Evolutionary conservation across 768 basidiomycete genomes (phyloP).

Genomic region (Melanogaster broomeanus): DNA sequence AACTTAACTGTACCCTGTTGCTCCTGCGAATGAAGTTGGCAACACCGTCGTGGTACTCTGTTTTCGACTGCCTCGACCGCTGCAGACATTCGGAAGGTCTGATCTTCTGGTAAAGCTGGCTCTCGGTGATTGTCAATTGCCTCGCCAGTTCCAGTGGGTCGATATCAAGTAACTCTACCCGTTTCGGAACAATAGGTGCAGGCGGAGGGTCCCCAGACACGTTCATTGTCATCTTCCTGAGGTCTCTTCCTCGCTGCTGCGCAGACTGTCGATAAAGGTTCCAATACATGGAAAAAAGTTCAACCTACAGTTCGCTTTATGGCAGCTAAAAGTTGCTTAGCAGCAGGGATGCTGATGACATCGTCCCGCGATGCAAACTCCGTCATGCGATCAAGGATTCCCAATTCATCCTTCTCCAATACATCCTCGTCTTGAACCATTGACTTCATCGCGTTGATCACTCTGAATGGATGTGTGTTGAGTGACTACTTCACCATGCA

Average conservation of each 20-base stretch:
- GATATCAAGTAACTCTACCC: constrained; percentile 58
- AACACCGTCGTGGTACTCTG: constrained; percentile 51
- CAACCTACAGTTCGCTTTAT: constrained; percentile 53
- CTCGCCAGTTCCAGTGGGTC: constrained; percentile 66
- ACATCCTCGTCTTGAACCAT: constrained; percentile 58
- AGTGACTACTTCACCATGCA: not conserved
- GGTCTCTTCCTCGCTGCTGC: constrained; percentile 33
- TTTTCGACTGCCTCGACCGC: constrained; percentile 49
- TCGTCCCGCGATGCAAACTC: constrained; percentile 50
- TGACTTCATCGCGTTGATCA: constrained; percentile 63
- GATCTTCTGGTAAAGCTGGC: constrained; percentile 58
- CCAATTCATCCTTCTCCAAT: constrained; percentile 54
- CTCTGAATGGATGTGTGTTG: constrained; percentile 35
- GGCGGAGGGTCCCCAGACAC: constrained; percentile 44
- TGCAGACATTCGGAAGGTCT: constrained; percentile 61
- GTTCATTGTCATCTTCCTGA: constrained; percentile 36
- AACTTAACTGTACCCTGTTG: constrained; percentile 45
- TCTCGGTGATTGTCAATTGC: constrained; percentile 68
- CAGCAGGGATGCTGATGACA: constrained; percentile 41
- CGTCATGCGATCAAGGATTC: constrained; percentile 53
- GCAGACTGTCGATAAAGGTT: not conserved
- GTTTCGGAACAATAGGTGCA: constrained; percentile 48
- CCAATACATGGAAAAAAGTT: not conserved
- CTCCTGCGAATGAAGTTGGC: constrained; percentile 57
- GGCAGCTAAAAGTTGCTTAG: constrained; percentile 48